A percentile compares a stretch with the other conserved stretches of the same genome.
Conservation (phyloP, 2,329 filamentous ascomycete genomes). For the Colletotrichum sp. region DNA sequence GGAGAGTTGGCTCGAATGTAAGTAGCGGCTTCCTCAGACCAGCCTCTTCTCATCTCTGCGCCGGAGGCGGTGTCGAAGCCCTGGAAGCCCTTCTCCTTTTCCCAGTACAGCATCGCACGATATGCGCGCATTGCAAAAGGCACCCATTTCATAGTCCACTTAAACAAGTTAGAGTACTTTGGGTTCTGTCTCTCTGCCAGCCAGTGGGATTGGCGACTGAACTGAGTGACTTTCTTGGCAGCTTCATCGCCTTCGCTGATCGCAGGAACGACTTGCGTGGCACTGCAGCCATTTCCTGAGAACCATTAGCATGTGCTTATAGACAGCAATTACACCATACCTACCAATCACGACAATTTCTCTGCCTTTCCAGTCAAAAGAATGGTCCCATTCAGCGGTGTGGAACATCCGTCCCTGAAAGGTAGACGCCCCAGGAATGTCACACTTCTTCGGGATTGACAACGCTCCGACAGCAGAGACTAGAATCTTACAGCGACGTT, state of each 20-base stretch:
- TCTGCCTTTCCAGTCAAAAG: conserved; percentile 30
- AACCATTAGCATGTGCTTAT: background rate
- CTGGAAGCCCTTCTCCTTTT: background rate
- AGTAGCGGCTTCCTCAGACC: background rate
- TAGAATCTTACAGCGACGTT: conserved; percentile 22
- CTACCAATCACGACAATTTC: conserved; percentile 37
- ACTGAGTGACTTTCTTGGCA: conserved; percentile 1
- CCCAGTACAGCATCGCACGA: background rate
- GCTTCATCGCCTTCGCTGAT: conserved; percentile 19
- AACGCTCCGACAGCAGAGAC: conserved; percentile 30
- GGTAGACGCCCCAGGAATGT: conserved; percentile 29
- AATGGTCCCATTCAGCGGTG: conserved; percentile 36
- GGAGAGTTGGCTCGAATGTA: conserved; percentile 22
- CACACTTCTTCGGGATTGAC: conserved; percentile 28
- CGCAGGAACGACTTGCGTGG: conserved; percentile 38
- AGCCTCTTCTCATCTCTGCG: background rate
- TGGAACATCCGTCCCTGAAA: conserved; percentile 40
- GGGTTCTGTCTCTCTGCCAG: background rate
- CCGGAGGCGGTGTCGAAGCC: background rate
- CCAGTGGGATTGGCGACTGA: background rate
- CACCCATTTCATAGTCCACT: conserved; percentile 25
- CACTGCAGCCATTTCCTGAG: conserved; percentile 34
- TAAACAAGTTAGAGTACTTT: background rate
- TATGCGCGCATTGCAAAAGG: conserved; percentile 18
- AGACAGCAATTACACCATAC: background rate